Evolutionary conservation across 2,329 filamentous ascomycete species (phyloP).

Genomic region (Ophiostoma piceae): DNA sequence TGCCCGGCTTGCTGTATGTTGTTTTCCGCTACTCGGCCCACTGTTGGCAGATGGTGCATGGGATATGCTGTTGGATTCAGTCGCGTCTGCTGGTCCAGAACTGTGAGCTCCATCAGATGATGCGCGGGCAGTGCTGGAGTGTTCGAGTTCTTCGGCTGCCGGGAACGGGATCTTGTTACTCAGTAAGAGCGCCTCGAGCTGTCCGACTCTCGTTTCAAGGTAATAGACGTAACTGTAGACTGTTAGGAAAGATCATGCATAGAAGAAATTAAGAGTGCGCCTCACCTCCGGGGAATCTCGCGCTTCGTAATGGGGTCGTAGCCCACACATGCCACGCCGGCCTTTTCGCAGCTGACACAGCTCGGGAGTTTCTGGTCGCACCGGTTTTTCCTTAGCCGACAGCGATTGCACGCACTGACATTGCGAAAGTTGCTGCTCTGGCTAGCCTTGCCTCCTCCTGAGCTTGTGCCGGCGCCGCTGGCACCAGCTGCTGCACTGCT

Average conservation of each 20-base stretch:
- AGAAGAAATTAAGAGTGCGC: not conserved
- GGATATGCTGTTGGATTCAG: not conserved
- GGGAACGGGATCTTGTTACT: conserved; percentile 67
- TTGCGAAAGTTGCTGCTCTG: conserved; percentile 70
- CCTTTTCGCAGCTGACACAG: conserved; percentile 89
- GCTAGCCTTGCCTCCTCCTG: conserved; percentile 42
- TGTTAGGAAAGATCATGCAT: not conserved
- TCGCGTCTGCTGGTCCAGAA: conserved; percentile 24
- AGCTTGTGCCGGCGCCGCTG: conserved; percentile 29
- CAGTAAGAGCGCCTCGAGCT: conserved; percentile 71
- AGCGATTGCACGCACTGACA: conserved; percentile 92
- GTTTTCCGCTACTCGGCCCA: not conserved
- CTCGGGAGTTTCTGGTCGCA: conserved; percentile 91
- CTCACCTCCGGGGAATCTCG: conserved; percentile 83
- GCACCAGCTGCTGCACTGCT: conserved; percentile 29
- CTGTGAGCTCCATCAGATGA: conserved; percentile 19
- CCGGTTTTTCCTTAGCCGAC: conserved; percentile 84
- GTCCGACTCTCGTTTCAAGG: conserved; percentile 77
- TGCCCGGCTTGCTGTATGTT: not conserved
- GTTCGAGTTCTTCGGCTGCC: conserved; percentile 63
- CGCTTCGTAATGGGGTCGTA: conserved; percentile 96
- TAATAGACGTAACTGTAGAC: conserved; percentile 78
- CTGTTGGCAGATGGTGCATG: not conserved
- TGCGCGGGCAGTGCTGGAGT: conserved; percentile 30
- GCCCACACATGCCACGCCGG: conserved; percentile 83